phyloP scores from a whole-genome alignment of 2,329 filamentous ascomycete genomes.

The Periconia sp. region DNA sequence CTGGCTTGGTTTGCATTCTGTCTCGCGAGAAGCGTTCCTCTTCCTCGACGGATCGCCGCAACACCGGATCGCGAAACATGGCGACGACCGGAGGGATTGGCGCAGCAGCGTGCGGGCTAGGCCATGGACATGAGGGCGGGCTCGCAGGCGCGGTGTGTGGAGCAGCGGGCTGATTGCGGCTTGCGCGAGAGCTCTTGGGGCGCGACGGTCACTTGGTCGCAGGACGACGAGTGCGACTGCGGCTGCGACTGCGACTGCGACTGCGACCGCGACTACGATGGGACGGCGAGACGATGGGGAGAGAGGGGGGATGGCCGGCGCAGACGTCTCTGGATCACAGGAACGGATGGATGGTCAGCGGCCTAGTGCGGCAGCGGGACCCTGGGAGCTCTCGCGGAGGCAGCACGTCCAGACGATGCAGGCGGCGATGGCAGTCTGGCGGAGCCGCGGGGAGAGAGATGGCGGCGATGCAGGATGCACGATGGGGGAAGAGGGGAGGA shows the following conservation, averaged over 20 bases:
- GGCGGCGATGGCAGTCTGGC: slow-evolving; percentile 27
- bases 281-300: slow-evolving; percentile 11
- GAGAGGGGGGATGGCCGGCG: slow-evolving; percentile 1
- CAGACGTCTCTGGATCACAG: slow-evolving; percentile 16
- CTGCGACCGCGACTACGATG: too few species aligned
- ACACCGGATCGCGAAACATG: slow-evolving; percentile 39
- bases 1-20: slow-evolving; percentile 36
- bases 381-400: slow-evolving; percentile 23
- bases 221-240: too few species aligned
- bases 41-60: slow-evolving; percentile 38
- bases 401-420: slow-evolving; percentile 22
- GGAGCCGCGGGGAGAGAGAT: slow-evolving; percentile 7
- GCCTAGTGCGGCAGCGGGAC: slow-evolving; percentile 33
- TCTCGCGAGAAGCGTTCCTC: slow-evolving; percentile 36
- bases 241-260: too few species aligned
- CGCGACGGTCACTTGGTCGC: slow-evolving; percentile 1
- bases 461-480: slow-evolving; percentile 4
- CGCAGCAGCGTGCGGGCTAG: slow-evolving; percentile 5
- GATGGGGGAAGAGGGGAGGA: neutral
- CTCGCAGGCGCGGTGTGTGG: slow-evolving; percentile 2
- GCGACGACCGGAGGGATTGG: slow-evolving; percentile 6
- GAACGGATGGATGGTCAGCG: slow-evolving; percentile 29
- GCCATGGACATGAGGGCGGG: slow-evolving; percentile 13
- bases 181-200: slow-evolving; percentile 24
- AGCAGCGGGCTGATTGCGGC: slow-evolving; percentile 20